phyloP scores from a whole-genome alignment of 352 stramenopile genomes.

The Phytophthora colocasiae region DNA sequence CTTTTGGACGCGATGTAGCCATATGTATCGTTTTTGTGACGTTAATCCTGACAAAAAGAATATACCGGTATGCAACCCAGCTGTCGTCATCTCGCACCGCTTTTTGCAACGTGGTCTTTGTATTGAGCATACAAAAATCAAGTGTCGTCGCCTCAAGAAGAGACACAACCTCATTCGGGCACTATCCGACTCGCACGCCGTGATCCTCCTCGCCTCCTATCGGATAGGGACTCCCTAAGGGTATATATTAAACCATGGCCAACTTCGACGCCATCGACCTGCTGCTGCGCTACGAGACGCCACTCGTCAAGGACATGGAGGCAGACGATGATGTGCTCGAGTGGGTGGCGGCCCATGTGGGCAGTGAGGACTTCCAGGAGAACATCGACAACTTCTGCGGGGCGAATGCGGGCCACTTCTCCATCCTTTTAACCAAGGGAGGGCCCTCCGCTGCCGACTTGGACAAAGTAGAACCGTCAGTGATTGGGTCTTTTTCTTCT shows the following conservation, averaged over 20 bases:
- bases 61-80: conserved; percentile 5
- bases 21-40: conserved; percentile 6
- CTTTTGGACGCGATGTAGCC: no score
- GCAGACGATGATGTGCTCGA: conserved; percentile 79
- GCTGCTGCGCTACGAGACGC: conserved; percentile 80
- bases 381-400: conserved; percentile 72
- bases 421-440: conserved; percentile 68
- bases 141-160: conserved; percentile 25
- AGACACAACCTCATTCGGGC: conserved; percentile 29
- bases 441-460: conserved; percentile 64
- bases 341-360: conserved; percentile 79
- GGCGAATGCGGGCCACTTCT: conserved; percentile 63
- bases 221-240: no score
- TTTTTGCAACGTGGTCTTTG: conserved; percentile 9
- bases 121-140: conserved; percentile 19
- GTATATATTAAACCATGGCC: conserved; percentile 28
- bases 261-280: conserved; percentile 85
- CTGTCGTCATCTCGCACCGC: conserved; percentile 31
- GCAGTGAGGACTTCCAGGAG: conserved; percentile 75
- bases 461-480: conserved; percentile 64
- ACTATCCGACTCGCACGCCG: conserved; percentile 8
- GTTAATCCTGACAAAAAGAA: conserved; percentile 1
- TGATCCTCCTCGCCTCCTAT: not conserved
- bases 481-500: not conserved
- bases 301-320: conserved; percentile 87